Conservation (phyloP, 345 rosid species). For the Salix udensis region DNA sequence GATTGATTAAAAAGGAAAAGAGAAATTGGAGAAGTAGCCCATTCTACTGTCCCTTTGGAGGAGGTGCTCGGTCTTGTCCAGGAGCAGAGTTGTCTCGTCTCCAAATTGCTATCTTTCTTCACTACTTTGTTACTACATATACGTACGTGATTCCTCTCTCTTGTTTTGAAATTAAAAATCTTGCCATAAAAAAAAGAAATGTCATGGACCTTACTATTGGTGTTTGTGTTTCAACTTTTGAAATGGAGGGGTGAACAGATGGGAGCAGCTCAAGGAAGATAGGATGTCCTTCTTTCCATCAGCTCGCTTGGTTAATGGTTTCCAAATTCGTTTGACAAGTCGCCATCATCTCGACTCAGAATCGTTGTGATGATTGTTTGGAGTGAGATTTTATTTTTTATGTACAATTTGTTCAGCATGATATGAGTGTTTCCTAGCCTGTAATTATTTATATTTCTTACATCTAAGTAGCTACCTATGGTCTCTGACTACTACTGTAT, state of each 20-base stretch:
- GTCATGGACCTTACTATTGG: not conserved
- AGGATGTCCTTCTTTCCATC: slow-evolving; percentile 76
- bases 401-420: no score
- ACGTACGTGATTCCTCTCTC: slow-evolving; percentile 23
- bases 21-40: slow-evolving; percentile 82
- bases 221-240: not conserved
- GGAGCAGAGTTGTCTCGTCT: slow-evolving; percentile 90
- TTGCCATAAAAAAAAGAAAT: not conserved
- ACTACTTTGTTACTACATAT: slow-evolving; percentile 53
- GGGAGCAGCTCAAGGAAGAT: slow-evolving; percentile 74
- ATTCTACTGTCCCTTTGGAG: slow-evolving; percentile 67
- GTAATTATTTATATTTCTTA: no score
- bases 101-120: slow-evolving; percentile 79
- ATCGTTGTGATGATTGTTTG: not conserved
- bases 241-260: slow-evolving; percentile 30
- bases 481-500: no score
- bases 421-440: no score
- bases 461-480: no score
- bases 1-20: slow-evolving; percentile 45
- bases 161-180: not conserved
- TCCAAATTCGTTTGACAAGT: slow-evolving; percentile 48
- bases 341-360: not conserved
- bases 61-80: slow-evolving; percentile 84
- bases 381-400: no score
- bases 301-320: slow-evolving; percentile 81